Conservation (phyloP, 345 rosid species). For the Salix exigua region DNA sequence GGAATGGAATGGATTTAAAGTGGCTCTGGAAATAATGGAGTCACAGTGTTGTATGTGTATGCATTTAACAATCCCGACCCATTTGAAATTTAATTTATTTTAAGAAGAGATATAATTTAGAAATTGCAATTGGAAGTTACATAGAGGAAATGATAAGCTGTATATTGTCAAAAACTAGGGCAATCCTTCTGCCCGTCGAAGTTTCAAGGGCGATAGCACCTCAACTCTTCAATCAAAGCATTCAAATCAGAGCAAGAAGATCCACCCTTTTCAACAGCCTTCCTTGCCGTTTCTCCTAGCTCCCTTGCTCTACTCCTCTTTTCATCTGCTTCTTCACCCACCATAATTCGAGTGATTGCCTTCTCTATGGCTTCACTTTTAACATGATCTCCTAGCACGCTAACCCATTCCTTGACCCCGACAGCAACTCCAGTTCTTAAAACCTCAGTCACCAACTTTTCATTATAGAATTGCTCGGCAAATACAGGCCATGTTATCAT, state of each 20-base stretch:
- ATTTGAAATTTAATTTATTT: background rate
- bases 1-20: too few relatives aligned
- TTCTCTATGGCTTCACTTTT: constrained; percentile 23
- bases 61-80: too few relatives aligned
- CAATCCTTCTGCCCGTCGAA: background rate
- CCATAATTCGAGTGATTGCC: constrained; percentile 27
- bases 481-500: constrained; percentile 42
- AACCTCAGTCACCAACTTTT: constrained; percentile 30
- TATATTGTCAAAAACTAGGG: background rate
- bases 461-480: constrained; percentile 40
- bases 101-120: background rate
- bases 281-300: constrained; percentile 22
- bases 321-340: constrained; percentile 7
- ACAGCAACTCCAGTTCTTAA: constrained; percentile 23
- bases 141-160: background rate
- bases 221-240: constrained; percentile 21
- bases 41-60: too few relatives aligned
- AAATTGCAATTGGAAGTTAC: background rate
- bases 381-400: constrained; percentile 10
- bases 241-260: constrained; percentile 26
- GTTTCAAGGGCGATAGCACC: background rate
- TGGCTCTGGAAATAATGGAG: too few relatives aligned
- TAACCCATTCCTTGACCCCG: constrained; percentile 19
- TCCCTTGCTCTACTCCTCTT: constrained; percentile 15
- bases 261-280: constrained; percentile 33